A percentile compares a stretch with the other conserved stretches of the same genome.
Conservation (phyloP, 257 asterid species). For the Buddleja alternifolia region DNA sequence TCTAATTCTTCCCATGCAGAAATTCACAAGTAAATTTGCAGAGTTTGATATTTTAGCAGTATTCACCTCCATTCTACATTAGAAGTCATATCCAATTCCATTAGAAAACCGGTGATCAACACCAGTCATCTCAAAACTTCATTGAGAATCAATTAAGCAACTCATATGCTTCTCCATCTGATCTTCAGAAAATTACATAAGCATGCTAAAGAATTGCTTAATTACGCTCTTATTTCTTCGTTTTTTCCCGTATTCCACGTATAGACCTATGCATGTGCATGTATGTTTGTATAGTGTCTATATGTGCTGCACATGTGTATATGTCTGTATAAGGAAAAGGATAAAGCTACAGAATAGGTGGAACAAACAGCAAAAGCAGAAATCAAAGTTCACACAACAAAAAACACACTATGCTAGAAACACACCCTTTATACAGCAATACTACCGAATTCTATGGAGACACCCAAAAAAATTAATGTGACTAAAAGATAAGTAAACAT, state of each 20-base stretch:
- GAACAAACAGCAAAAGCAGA: not conserved
- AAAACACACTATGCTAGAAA: constrained; percentile 12
- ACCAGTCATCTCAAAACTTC: not conserved
- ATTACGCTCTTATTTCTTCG: not conserved
- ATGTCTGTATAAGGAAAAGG: not conserved
- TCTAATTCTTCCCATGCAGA: not conserved
- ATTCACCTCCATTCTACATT: not conserved
- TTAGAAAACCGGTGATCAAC: constrained; percentile 9
- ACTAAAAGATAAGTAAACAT: constrained; percentile 10
- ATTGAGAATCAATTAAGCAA: not conserved
- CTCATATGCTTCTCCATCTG: constrained; percentile 9
- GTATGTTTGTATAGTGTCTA: not conserved
- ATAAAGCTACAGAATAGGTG: constrained; percentile 2
- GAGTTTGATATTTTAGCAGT: not conserved
- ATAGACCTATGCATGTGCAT: not conserved
- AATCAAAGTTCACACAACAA: constrained; percentile 1
- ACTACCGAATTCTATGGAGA: constrained; percentile 8
- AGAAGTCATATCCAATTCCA: not conserved
- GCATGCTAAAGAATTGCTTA: not conserved
- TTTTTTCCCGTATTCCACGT: not conserved
- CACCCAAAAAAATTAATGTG: not conserved
- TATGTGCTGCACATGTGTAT: not conserved
- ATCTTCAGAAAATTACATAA: not conserved
- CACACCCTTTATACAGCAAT: constrained; percentile 1
- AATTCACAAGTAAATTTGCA: not conserved